phyloP scores from a whole-genome alignment of 2,329 filamentous ascomycete genomes.

The Ascochyta lentis region DNA sequence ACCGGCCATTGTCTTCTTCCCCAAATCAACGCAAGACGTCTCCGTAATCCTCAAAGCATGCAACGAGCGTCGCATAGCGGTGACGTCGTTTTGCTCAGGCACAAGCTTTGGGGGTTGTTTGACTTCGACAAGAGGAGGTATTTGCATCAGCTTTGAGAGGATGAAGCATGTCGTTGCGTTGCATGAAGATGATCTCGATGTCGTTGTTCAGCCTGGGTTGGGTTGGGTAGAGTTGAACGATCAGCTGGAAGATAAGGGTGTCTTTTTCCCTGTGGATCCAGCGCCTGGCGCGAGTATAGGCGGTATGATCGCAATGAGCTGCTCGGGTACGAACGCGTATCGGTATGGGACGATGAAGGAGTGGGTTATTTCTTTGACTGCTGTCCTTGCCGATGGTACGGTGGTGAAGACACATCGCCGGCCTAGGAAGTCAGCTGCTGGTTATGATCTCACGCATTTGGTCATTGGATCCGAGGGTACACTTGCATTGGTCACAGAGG shows the following conservation, averaged over 20 bases:
- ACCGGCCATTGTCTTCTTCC: constrained; percentile 71
- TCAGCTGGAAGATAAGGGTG: constrained; percentile 65
- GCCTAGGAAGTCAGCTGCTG: constrained; percentile 85
- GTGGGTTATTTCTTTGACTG: constrained; percentile 84
- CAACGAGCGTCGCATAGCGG: constrained; percentile 76
- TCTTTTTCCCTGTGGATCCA: constrained; percentile 94
- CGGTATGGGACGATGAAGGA: constrained; percentile 93
- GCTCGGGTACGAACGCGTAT: constrained; percentile 85
- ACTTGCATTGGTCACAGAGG: constrained; percentile 87
- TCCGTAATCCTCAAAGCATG: constrained; percentile 83
- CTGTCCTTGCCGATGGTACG: constrained; percentile 86
- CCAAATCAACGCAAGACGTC: constrained; percentile 77
- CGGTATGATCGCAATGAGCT: constrained; percentile 74
- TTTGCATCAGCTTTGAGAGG: constrained; percentile 81
- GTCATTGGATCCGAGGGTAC: constrained; percentile 93
- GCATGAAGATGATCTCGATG: constrained; percentile 71
- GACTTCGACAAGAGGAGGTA: constrained; percentile 76
- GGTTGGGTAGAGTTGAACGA: constrained; percentile 87
- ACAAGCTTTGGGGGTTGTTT: constrained; percentile 89
- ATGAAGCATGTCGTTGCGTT: constrained; percentile 85
- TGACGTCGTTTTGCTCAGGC: constrained; percentile 85
- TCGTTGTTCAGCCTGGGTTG: constrained; percentile 67
- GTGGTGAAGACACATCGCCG: constrained; percentile 86
- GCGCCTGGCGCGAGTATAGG: constrained; percentile 90
- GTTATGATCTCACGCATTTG: constrained; percentile 86